A percentile compares a stretch with the other conserved stretches of the same genome.
These are phyloP conservation scores for Avena sativa DNA, from an alignment of 176 grass and related monocot genomes.

Conservation along the genomic window DNA sequence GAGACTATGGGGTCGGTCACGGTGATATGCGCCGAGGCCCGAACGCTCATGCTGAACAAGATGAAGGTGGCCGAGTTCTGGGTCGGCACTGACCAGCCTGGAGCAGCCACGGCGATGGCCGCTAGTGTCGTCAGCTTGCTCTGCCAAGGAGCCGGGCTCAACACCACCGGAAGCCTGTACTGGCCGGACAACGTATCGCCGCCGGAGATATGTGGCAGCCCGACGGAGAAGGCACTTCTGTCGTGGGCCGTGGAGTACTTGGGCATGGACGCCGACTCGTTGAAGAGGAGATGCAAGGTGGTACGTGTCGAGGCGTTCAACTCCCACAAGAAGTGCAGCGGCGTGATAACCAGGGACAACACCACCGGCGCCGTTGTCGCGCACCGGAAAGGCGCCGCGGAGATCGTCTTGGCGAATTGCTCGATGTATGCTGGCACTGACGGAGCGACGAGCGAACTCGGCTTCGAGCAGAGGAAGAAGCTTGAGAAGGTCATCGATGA, in stretches of 20 bases:
- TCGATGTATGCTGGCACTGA: slow-evolving; percentile 31
- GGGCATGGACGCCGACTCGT: slow-evolving; percentile 43
- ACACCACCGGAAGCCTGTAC: slow-evolving; percentile 84
- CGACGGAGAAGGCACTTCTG: slow-evolving; percentile 89
- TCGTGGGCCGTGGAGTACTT: slow-evolving; percentile 63
- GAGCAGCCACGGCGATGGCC: not conserved
- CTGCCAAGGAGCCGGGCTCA: slow-evolving; percentile 58
- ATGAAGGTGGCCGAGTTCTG: slow-evolving; percentile 81
- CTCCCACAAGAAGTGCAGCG: slow-evolving; percentile 80
- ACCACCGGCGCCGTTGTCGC: slow-evolving; percentile 8
- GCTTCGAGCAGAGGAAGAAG: slow-evolving; percentile 7
- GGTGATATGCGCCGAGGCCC: slow-evolving; percentile 78
- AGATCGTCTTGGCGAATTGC: slow-evolving; percentile 69
- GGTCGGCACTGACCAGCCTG: slow-evolving; percentile 44
- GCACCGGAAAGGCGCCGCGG: slow-evolving; percentile 80
- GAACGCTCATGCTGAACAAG: slow-evolving; percentile 74
- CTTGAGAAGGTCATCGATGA: slow-evolving; percentile 57
- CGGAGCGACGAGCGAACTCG: slow-evolving; percentile 40
- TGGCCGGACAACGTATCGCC: slow-evolving; percentile 31
- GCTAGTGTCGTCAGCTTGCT: slow-evolving; percentile 31
- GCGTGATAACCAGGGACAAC: slow-evolving; percentile 53
- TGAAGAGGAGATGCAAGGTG: slow-evolving; percentile 52
- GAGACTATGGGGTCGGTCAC: slow-evolving; percentile 94
- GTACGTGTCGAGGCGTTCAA: slow-evolving; percentile 79
- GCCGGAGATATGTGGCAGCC: slow-evolving; percentile 68